Conservation (phyloP, 1,139 yeast species). For the Saccharomycopsis hybrid region DNA sequence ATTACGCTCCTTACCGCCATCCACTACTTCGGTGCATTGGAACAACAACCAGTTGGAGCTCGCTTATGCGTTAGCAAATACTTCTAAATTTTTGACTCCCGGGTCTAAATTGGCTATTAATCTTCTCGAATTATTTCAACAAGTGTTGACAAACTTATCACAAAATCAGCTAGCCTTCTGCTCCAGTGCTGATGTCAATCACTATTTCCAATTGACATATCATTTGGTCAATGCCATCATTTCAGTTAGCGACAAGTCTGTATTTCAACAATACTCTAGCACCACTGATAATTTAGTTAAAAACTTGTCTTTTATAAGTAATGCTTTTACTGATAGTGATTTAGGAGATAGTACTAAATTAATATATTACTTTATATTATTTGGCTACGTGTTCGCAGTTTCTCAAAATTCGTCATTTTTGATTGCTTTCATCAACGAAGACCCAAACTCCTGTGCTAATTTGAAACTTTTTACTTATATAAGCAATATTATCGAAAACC, state of each 20-base stretch:
- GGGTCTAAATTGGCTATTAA: background rate
- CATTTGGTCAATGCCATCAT: constrained; percentile 12
- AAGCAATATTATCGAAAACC: constrained; percentile 5
- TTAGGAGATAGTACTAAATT: constrained; percentile 10
- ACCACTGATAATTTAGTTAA: background rate
- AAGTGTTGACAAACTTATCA: background rate
- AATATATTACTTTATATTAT: constrained; percentile 11
- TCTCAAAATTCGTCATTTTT: constrained; percentile 8
- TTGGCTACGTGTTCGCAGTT: constrained; percentile 15
- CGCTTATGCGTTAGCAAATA: constrained; percentile 10
- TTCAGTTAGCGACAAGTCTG: background rate
- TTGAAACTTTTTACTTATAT: constrained; percentile 5
- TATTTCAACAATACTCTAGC: too few species aligned
- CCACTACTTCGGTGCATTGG: background rate
- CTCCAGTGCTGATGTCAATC: background rate
- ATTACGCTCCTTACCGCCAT: background rate
- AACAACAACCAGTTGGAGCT: constrained; percentile 8
- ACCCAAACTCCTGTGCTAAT: background rate
- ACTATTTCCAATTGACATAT: constrained; percentile 13
- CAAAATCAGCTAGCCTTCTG: constrained; percentile 2
- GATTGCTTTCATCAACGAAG: background rate
- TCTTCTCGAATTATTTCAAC: background rate
- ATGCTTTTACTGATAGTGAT: background rate
- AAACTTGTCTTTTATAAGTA: background rate
- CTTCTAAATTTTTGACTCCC: background rate